These are phyloP conservation scores for Cornus kousa DNA, from an alignment of 148 eudicot genomes.

Conservation along the genomic window DNA sequence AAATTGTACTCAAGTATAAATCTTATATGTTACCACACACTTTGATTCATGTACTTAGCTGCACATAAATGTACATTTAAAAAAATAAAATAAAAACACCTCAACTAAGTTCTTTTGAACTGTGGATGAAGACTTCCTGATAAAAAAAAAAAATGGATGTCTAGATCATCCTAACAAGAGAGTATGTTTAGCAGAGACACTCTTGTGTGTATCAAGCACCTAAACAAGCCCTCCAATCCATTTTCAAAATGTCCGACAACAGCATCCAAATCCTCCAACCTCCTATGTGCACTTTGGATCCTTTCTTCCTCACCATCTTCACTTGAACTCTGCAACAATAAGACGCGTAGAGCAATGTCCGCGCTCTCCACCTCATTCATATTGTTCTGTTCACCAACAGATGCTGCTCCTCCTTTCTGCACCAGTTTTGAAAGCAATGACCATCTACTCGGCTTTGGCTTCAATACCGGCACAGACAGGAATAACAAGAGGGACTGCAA, in stretches of 20 bases:
- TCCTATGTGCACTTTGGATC: slow-evolving; percentile 6
- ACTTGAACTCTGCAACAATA: not conserved
- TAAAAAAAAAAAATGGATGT: not conserved
- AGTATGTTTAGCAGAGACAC: slow-evolving; percentile 19
- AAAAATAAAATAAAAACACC: not conserved
- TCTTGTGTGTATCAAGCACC: slow-evolving; percentile 12
- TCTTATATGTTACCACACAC: too few relatives aligned
- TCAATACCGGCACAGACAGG: slow-evolving; percentile 1
- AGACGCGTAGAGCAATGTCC: slow-evolving; percentile 8
- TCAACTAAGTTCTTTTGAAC: not conserved
- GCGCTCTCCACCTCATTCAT: slow-evolving; percentile 17
- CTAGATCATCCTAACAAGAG: not conserved
- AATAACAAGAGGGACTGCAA: slow-evolving; percentile 14
- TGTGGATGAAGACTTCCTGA: not conserved
- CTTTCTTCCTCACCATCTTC: not conserved
- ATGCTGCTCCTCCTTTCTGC: not conserved
- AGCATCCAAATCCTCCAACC: slow-evolving; percentile 24
- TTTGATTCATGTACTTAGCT: not conserved
- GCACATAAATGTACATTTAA: not conserved
- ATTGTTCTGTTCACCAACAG: not conserved
- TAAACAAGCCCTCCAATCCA: slow-evolving; percentile 9
- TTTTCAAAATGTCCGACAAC: slow-evolving; percentile 14
- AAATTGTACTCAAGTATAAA: too few relatives aligned
- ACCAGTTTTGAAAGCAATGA: slow-evolving; percentile 21
- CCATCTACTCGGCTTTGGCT: slow-evolving; percentile 9